Percentiles rank a stretch among this genome's conserved stretches.
phyloP scores from a whole-genome alignment of 805 yeast genomes.

The Lachancea cidri region DNA sequence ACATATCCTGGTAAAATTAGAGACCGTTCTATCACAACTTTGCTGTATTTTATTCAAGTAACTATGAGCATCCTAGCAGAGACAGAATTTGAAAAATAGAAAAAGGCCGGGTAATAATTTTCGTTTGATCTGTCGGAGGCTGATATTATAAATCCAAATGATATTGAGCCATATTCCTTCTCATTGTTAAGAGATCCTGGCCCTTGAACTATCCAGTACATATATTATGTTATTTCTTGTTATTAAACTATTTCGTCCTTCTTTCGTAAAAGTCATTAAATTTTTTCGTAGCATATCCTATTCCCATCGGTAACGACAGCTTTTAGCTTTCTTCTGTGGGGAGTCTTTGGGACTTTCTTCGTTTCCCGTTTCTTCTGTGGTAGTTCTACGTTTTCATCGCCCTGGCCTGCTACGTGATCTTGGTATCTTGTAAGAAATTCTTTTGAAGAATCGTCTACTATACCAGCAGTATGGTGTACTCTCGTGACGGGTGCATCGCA shows the following conservation, averaged over 20 bases:
- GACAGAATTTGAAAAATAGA: no score
- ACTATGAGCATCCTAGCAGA: no score
- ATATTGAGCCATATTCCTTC: no score
- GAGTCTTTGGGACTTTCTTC: constrained; percentile 10
- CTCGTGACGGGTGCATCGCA: constrained; percentile 9
- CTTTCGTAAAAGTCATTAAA: constrained; percentile 9
- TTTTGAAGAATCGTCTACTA: constrained; percentile 2
- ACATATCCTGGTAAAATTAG: not conserved
- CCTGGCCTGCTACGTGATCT: constrained; percentile 3
- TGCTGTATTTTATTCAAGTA: no score
- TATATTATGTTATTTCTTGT: not conserved
- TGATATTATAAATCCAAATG: no score
- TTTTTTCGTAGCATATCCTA: constrained; percentile 25
- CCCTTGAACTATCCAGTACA: not conserved
- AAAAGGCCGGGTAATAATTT: not conserved
- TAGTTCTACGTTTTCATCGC: not conserved
- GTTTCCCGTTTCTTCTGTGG: constrained; percentile 4
- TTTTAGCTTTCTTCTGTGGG: constrained; percentile 19
- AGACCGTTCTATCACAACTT: no score
- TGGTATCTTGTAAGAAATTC: constrained; percentile 6
- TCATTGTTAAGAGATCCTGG: not conserved
- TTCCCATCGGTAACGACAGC: constrained; percentile 22
- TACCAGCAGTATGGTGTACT: constrained; percentile 1
- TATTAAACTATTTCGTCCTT: not conserved
- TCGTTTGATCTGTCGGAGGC: no score